These are phyloP conservation scores for Phialocephala subalpina DNA, from an alignment of 2,329 filamentous ascomycete genomes.

Conservation along the genomic window DNA sequence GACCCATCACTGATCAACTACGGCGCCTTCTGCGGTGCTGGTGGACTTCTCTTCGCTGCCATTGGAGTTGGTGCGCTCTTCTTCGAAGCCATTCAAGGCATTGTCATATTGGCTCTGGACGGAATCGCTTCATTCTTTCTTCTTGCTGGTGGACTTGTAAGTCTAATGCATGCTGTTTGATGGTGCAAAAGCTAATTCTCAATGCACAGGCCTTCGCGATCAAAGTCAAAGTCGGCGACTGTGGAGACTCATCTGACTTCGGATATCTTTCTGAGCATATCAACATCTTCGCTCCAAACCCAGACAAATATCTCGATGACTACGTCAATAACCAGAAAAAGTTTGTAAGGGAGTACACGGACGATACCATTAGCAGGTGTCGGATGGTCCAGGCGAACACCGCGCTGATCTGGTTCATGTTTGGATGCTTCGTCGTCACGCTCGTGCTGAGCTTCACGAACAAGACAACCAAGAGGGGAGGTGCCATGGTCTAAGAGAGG, in stretches of 20 bases:
- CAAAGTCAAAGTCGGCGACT: constrained; percentile 36
- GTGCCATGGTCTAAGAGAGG: constrained; percentile 26
- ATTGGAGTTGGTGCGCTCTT: constrained; percentile 36
- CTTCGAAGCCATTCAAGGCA: constrained; percentile 35
- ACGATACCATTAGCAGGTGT: constrained; percentile 31
- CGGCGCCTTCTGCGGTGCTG: constrained; percentile 40
- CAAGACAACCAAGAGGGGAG: constrained; percentile 31
- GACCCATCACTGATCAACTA: constrained; percentile 35
- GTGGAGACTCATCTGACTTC: constrained; percentile 14
- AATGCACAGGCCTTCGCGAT: constrained; percentile 37
- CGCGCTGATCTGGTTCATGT: constrained; percentile 38
- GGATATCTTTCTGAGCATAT: constrained; percentile 22
- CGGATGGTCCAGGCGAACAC: constrained; percentile 35
- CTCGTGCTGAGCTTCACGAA: constrained; percentile 26
- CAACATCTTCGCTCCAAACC: constrained; percentile 22
- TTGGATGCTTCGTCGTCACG: constrained; percentile 31
- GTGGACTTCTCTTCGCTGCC: constrained; percentile 30
- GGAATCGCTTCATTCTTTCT: constrained; percentile 38
- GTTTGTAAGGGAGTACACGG: neutral
- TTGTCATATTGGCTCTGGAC: constrained; percentile 36
- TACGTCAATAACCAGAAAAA: neutral
- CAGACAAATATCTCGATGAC: constrained; percentile 17
- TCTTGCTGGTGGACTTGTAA: constrained; percentile 40
- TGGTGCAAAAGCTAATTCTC: constrained; percentile 11
- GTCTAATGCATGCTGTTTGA: constrained; percentile 8